These are phyloP conservation scores for Kluyveromyces nonfermentans DNA, from an alignment of 805 yeast species.

Conservation along the genomic window DNA sequence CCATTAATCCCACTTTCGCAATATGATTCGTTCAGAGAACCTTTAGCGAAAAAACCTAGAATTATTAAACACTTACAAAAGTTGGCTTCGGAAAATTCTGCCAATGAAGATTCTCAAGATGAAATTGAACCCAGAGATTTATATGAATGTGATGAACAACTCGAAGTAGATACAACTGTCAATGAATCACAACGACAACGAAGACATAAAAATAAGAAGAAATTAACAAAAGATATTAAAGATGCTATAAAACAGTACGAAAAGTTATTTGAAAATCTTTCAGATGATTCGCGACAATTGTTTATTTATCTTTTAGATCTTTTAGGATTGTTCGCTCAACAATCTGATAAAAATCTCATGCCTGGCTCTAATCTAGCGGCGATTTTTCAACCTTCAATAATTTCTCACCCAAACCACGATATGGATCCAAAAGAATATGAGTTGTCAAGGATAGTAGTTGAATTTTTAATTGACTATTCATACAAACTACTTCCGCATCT, in stretches of 20 bases:
- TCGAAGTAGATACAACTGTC: slow-evolving; percentile 14
- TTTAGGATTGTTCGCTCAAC: slow-evolving; percentile 73
- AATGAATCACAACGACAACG: slow-evolving; percentile 29
- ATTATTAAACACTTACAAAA: slow-evolving; percentile 61
- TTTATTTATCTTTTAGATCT: slow-evolving; percentile 81
- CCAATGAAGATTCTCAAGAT: background rate
- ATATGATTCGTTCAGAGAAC: slow-evolving; percentile 73
- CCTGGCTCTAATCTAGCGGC: slow-evolving; percentile 90
- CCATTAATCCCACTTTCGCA: slow-evolving; percentile 75
- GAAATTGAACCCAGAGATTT: slow-evolving; percentile 9
- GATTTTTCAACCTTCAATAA: slow-evolving; percentile 91
- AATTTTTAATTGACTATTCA: slow-evolving; percentile 80
- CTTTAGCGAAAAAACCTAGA: slow-evolving; percentile 56
- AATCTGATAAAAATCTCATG: slow-evolving; percentile 76
- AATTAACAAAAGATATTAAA: slow-evolving; percentile 53
- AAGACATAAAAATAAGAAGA: slow-evolving; percentile 43
- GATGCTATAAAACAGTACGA: slow-evolving; percentile 68
- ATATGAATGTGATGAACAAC: slow-evolving; percentile 16
- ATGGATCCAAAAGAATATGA: slow-evolving; percentile 89
- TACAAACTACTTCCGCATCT: slow-evolving; percentile 61
- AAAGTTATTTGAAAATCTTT: slow-evolving; percentile 54
- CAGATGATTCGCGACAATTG: slow-evolving; percentile 71
- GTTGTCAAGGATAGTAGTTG: slow-evolving; percentile 74
- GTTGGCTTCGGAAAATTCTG: slow-evolving; percentile 24
- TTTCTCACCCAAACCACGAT: slow-evolving; percentile 88